Evolutionary conservation across 768 basidiomycete genomes (phyloP).

Genomic region (Boletus edulis): DNA sequence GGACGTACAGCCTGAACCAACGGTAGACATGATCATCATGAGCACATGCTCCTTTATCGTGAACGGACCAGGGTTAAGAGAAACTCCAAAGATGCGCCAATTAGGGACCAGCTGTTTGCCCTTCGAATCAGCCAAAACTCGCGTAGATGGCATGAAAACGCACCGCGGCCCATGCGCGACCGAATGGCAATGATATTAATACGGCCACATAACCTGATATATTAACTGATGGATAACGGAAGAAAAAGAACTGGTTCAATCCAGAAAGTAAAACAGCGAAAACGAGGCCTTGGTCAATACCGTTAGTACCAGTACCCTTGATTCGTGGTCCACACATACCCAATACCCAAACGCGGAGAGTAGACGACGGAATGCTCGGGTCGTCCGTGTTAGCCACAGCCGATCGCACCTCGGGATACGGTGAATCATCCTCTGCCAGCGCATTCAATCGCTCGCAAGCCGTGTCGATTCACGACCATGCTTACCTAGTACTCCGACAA

Average conservation of each 20-base stretch:
- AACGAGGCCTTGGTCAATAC: slow-evolving; percentile 24
- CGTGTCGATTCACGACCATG: background rate
- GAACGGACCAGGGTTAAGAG: slow-evolving; percentile 73
- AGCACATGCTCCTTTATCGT: slow-evolving; percentile 72
- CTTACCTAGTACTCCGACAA: slow-evolving; percentile 21
- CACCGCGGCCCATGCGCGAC: slow-evolving; percentile 57
- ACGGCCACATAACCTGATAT: slow-evolving; percentile 60
- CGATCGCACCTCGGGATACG: slow-evolving; percentile 80
- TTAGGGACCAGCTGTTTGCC: slow-evolving; percentile 44
- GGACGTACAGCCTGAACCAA: slow-evolving; percentile 32
- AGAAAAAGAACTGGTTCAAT: slow-evolving; percentile 77
- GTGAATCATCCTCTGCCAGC: slow-evolving; percentile 64
- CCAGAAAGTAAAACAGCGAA: slow-evolving; percentile 65
- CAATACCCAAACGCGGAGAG: slow-evolving; percentile 59
- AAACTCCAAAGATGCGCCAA: slow-evolving; percentile 52
- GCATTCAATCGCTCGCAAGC: slow-evolving; percentile 11
- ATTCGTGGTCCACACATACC: slow-evolving; percentile 27
- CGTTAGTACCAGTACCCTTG: background rate
- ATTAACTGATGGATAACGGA: slow-evolving; percentile 55
- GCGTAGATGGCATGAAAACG: background rate
- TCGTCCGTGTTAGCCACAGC: slow-evolving; percentile 77
- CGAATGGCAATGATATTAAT: slow-evolving; percentile 66
- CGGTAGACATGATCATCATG: slow-evolving; percentile 65
- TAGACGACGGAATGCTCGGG: slow-evolving; percentile 55
- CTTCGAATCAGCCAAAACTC: background rate